phyloP scores from a whole-genome alignment of 257 asterid genomes.

The Penstemon eatonii region DNA sequence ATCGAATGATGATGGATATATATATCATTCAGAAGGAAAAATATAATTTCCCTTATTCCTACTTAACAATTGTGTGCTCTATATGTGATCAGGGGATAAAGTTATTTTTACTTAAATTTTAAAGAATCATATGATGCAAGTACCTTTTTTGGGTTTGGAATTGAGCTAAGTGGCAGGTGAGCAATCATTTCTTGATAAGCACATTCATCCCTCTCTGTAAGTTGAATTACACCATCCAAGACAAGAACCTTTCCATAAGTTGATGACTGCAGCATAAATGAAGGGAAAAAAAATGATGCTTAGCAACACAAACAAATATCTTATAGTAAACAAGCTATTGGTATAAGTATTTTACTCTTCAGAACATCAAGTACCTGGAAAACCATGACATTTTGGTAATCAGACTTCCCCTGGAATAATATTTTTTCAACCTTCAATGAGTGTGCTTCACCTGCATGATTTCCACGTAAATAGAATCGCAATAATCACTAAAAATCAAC shows the following conservation, averaged over 20 bases:
- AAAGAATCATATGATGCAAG: not conserved
- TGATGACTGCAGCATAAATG: constrained; percentile 61
- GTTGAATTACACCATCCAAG: constrained; percentile 96
- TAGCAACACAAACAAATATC: not conserved
- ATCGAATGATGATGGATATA: no score
- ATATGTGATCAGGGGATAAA: no score
- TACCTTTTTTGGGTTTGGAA: constrained; percentile 89
- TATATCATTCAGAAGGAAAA: no score
- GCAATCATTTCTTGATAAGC: constrained; percentile 98
- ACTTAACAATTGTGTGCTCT: no score
- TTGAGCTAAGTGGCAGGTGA: constrained; percentile 95
- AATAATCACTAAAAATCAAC: not conserved
- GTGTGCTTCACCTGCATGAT: constrained; percentile 93
- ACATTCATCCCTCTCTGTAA: constrained; percentile 98
- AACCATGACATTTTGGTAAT: constrained; percentile 88
- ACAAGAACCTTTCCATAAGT: constrained; percentile 97
- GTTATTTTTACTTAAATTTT: no score
- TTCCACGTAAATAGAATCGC: constrained; percentile 16
- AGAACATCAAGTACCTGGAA: constrained; percentile 61
- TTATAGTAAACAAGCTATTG: no score
- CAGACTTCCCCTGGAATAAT: constrained; percentile 84
- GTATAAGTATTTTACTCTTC: no score
- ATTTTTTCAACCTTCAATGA: constrained; percentile 89
- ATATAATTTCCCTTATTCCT: no score
- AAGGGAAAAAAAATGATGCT: constrained; percentile 4